A percentile compares a stretch with the other conserved stretches of the same genome.
phyloP scores from a whole-genome alignment of 495 filamentous ascomycete species.

The Oleoguttula mirabilis region DNA sequence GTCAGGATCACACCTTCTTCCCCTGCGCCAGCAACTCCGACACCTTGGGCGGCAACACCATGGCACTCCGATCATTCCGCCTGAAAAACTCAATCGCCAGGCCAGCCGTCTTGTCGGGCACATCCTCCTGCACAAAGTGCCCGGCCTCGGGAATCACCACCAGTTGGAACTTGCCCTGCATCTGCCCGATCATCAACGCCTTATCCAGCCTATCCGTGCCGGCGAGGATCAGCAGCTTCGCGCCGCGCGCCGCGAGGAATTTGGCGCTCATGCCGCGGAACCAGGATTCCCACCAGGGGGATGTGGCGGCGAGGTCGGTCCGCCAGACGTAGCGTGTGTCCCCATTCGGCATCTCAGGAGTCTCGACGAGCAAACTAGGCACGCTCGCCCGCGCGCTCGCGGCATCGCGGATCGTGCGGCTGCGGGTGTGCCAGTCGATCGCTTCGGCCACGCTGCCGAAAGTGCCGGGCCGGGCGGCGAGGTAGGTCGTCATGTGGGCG shows the following conservation, averaged over 20 bases:
- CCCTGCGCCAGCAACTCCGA: conserved; percentile 41
- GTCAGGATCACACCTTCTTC: conserved; percentile 31
- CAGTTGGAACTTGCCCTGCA: conserved; percentile 98
- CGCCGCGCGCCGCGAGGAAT: conserved; percentile 72
- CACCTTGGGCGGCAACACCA: conserved; percentile 89
- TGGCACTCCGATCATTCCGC: conserved; percentile 69
- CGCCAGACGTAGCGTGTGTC: conserved; percentile 77
- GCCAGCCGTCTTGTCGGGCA: conserved; percentile 70
- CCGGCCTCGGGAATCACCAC: conserved; percentile 91
- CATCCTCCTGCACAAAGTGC: conserved; percentile 93
- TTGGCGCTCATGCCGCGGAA: conserved; percentile 78
- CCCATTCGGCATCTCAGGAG: conserved; percentile 30
- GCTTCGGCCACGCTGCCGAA: conserved; percentile 65
- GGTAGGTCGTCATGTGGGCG: conserved; percentile 83
- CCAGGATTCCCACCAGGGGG: conserved; percentile 92
- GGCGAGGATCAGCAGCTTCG: conserved; percentile 81
- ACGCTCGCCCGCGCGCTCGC: conserved; percentile 74
- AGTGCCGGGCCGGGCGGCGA: conserved; percentile 65
- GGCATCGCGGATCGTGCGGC: conserved; percentile 75
- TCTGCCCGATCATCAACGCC: conserved; percentile 92
- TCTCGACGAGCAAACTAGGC: conserved; percentile 60
- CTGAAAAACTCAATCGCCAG: conserved; percentile 76
- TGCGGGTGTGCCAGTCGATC: conserved; percentile 88
- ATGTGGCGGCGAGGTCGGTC: conserved; percentile 70
- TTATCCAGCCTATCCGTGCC: conserved; percentile 91